Base-by-base conservation (phyloP, 257 asterid genomes). In the Fraxinus excelsior region DNA sequence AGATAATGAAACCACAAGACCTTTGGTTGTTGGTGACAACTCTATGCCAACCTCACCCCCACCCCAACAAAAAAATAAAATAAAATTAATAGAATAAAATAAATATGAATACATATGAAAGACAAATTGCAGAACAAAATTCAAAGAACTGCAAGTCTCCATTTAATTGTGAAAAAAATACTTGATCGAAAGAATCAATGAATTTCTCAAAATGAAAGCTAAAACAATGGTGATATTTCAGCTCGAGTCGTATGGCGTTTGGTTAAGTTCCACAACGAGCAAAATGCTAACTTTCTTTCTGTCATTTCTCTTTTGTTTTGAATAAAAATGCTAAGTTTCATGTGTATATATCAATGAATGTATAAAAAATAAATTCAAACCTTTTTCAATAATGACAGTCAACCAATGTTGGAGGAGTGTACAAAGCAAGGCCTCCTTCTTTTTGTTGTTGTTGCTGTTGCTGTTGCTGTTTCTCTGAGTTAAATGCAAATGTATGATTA, bases 401-500 rank as follows among this genome's bases (percentile, higher is more conserved):
- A 68, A 89, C 82, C 78, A 90, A 73, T 75, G 86, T 80, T 72
- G 86, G 86, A 38, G 84, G 25, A 79, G 82, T 66, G 80, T 94
- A 81, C 44, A 86, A 70, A 49, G 44, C 86, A 78, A 88, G 58
- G 58, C 74, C 74, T 64, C 60, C 46, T 51, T 49, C 21, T 49
- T 38, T 65, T 51, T 76, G 75, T 18, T 76, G 16, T 12, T n/a
- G n/a, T n/a, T n/a, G n/a, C n/a, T n/a, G n/a, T 51, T 76, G 75
- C 12, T 76, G 16, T 12, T 42, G 49, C 6, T 78, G 77, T 11
- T 76, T 62, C 83, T 83, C 72, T 40, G 56, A 53, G 32, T 72
- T 80, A 44, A 81, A 72, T 34, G 80, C 82, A 46, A 77, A 76
- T 73, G 76, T 82, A 8, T 69, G 82, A 40, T 81, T 82, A 37